Base-by-base conservation (phyloP, 331 rosid species). In the Malus hybrid region DNA sequence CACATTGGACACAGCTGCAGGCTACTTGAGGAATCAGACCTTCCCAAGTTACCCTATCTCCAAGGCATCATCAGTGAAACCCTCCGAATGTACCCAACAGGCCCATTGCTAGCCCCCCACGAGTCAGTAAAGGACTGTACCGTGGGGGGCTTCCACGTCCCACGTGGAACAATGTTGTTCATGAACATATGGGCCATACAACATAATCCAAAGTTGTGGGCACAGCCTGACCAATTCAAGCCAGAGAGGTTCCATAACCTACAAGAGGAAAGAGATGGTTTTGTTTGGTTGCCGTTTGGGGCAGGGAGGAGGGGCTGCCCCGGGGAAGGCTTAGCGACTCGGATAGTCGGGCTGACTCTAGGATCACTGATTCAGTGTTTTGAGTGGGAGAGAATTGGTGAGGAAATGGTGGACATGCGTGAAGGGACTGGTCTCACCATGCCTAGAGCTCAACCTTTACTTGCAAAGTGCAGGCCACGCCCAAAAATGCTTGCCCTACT, bases 281-380 rank as follows among this genome's bases (percentile, higher is more conserved):
- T 52, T 55, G 73, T 5, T 69, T 36, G 65, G 52, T 46, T 82
- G 63, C 78, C 85, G 5, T 84, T 87, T 65, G 88, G 90, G 32
- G 55, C 33, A 0, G 85, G 88, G 60, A 78, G 88, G 78, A 75
- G 88, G 31, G 71, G 78, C 14, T 84, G 88, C 63, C 88, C 86
- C 3, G 86, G 86, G 6, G 86, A 79, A 56, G 67, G 68, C 27
- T 63, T 87, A 7, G 86, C 82, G 0, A 16, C 32, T 50, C 64
- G 70, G 24, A 55, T 79, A 7, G 56, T 87, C 15, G 86, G 82
- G 22, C 63, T 87, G 44, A 48, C 77, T 6, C 11, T 84, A 56
- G 86, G 80, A 3, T 70, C 81, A 14, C 67, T 87, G 10, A 64
- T 84, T 61, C 85, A 81, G 56, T 77, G 76, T 28, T 82, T 82